Evolutionary conservation across 1,284 basidiomycete genomes (phyloP).

Genomic region (Ganoderma sinense): DNA sequence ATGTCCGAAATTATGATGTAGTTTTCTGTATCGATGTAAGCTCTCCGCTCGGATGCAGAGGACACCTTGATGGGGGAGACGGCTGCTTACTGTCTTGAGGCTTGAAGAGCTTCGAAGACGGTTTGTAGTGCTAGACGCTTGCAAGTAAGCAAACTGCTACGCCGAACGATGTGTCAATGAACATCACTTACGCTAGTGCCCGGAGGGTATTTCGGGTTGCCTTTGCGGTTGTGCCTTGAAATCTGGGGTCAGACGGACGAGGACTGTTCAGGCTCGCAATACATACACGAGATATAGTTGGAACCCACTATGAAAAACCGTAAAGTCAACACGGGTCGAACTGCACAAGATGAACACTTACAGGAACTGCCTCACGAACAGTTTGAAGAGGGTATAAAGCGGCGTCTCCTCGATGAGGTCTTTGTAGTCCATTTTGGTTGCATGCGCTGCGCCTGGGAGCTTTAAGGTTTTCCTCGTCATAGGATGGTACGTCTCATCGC

Average conservation of each 20-base stretch:
- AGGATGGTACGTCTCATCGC: conserved; percentile 47
- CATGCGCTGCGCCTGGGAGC: conserved; percentile 38
- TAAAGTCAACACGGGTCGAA: too few relatives aligned
- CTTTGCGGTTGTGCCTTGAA: conserved; percentile 42
- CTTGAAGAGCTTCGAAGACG: conserved; percentile 42
- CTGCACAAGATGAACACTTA: conserved; percentile 19
- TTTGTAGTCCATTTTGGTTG: conserved; percentile 42
- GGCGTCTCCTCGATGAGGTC: conserved; percentile 61
- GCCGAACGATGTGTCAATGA: neutral
- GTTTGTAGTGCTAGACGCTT: conserved; percentile 43
- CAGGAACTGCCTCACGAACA: conserved; percentile 59
- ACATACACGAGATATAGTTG: conserved; percentile 45
- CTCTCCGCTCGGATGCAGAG: neutral
- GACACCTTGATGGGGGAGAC: neutral
- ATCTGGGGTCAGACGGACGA: neutral
- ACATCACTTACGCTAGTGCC: conserved; percentile 41
- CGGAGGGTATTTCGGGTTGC: conserved; percentile 44
- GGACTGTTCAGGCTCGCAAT: too few relatives aligned
- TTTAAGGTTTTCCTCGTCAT: conserved; percentile 39
- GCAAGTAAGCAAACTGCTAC: neutral
- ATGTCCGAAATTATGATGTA: conserved; percentile 63
- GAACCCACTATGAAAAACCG: conserved; percentile 37
- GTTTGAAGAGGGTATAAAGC: conserved; percentile 58
- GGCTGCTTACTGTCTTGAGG: conserved; percentile 36
- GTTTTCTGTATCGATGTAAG: conserved; percentile 26